phyloP scores from a whole-genome alignment of 495 filamentous ascomycete species.

The Penicillium pancosmium region DNA sequence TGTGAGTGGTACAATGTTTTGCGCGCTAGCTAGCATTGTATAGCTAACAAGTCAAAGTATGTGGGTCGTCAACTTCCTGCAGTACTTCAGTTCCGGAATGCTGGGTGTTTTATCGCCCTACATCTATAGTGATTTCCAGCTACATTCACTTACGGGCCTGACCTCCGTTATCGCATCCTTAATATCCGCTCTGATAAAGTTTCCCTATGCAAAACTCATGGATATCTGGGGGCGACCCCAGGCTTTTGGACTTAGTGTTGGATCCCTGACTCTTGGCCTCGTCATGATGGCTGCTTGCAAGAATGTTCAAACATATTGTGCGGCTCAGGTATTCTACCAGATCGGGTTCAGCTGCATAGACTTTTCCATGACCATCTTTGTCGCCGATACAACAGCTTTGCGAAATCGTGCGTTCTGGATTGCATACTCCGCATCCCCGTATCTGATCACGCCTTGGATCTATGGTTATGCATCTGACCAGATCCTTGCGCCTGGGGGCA shows the following conservation, averaged over 20 bases:
- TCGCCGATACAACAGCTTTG: slow-evolving; percentile 61
- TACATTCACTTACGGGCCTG: slow-evolving; percentile 35
- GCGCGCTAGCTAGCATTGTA: neutral
- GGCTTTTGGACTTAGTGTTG: slow-evolving; percentile 45
- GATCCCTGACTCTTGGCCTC: slow-evolving; percentile 39
- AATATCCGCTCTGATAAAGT: slow-evolving; percentile 61
- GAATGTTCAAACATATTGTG: slow-evolving; percentile 47
- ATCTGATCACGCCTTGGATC: slow-evolving; percentile 59
- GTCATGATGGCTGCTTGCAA: slow-evolving; percentile 53
- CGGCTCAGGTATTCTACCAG: slow-evolving; percentile 52
- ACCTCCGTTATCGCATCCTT: slow-evolving; percentile 38
- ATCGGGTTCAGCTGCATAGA: slow-evolving; percentile 49
- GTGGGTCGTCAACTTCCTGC: slow-evolving; percentile 25
- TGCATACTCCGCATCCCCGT: slow-evolving; percentile 57
- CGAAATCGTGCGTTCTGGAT: slow-evolving; percentile 58
- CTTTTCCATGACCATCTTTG: slow-evolving; percentile 55
- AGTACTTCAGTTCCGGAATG: slow-evolving; percentile 10
- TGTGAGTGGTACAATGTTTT: slow-evolving; percentile 9
- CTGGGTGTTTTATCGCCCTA: slow-evolving; percentile 25
- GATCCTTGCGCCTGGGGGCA: slow-evolving; percentile 36
- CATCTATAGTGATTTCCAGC: slow-evolving; percentile 31
- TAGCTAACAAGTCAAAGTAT: slow-evolving; percentile 19
- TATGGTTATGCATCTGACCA: slow-evolving; percentile 45
- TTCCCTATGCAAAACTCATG: slow-evolving; percentile 66
- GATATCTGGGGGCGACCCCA: slow-evolving; percentile 63